Conservation (phyloP, 305 asterid genomes). For the Striga hermonthica region DNA sequence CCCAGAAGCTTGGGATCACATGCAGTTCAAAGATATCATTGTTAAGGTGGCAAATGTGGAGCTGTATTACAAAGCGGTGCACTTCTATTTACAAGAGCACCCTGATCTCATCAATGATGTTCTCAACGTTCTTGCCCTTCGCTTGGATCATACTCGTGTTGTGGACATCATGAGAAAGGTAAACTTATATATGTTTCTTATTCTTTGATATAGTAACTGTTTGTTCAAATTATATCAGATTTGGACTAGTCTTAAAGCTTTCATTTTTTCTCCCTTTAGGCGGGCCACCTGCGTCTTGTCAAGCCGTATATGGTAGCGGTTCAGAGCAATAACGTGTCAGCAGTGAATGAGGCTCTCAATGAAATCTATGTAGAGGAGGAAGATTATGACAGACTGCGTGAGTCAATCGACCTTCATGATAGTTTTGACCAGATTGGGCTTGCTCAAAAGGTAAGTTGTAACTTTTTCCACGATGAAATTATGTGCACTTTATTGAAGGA, state of each 20-base stretch:
- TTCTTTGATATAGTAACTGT: not conserved
- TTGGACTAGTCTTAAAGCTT: conserved; percentile 22
- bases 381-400: conserved; percentile 93
- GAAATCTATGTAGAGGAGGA: conserved; percentile 98
- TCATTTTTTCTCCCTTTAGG: conserved; percentile 47
- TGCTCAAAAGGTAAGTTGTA: conserved; percentile 78
- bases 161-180: conserved; percentile 99
- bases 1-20: conserved; percentile 99
- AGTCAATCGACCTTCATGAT: conserved; percentile 91
- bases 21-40: conserved; percentile 95
- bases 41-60: conserved; percentile 99
- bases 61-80: conserved; percentile 97
- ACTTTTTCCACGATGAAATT: conserved; percentile 18
- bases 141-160: conserved; percentile 93
- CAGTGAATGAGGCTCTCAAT: conserved; percentile 97
- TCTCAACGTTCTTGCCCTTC: conserved; percentile 96
- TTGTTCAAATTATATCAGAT: not conserved
- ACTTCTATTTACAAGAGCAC: conserved; percentile 96
- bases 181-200: conserved; percentile 26
- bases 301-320: conserved; percentile 99
- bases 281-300: conserved; percentile 88
- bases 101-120: conserved; percentile 97
- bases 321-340: conserved; percentile 97
- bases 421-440: conserved; percentile 98
- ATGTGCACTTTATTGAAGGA: conserved; percentile 19